Percentiles rank a stretch among this genome's conserved stretches.
These are phyloP conservation scores for Ceratopteris richardii DNA, from an alignment of 75 land plant species.

Conservation along the genomic window DNA sequence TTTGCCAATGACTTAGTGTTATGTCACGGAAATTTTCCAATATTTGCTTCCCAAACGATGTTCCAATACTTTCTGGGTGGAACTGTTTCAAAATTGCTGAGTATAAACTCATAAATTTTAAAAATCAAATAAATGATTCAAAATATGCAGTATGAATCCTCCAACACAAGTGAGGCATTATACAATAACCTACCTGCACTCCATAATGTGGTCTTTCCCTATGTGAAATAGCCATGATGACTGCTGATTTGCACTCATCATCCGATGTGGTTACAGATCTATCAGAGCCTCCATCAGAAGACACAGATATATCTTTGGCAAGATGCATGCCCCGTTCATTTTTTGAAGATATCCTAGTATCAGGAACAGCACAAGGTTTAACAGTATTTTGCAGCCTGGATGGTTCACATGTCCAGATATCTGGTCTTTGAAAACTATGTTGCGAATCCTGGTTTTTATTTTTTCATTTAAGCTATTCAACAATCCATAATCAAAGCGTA, in stretches of 20 bases:
- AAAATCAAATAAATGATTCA: neutral
- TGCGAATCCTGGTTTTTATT: too few species aligned
- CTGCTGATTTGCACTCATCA: conserved; percentile 6
- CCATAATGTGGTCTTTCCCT: conserved; percentile 83
- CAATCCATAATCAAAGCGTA: too few species aligned
- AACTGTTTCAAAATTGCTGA: conserved; percentile 42
- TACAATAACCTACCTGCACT: conserved; percentile 63
- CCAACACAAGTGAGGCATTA: neutral
- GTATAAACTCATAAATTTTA: conserved; percentile 5
- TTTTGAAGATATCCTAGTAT: too few species aligned
- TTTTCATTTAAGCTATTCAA: too few species aligned
- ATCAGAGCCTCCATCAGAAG: too few species aligned
- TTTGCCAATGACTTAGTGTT: conserved; percentile 47
- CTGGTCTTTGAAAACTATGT: too few species aligned
- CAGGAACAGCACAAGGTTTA: conserved; percentile 1
- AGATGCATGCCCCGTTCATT: neutral
- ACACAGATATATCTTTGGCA: neutral
- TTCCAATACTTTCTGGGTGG: conserved; percentile 97
- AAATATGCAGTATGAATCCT: too few species aligned
- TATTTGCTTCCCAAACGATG: conserved; percentile 63
- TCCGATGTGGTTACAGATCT: too few species aligned
- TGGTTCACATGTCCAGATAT: conserved; percentile 14
- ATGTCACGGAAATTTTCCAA: conserved; percentile 79
- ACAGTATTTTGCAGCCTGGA: conserved; percentile 3
- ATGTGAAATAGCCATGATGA: conserved; percentile 89